Conservation (phyloP, 164 flowering plant species). For the Annona cherimola region DNA sequence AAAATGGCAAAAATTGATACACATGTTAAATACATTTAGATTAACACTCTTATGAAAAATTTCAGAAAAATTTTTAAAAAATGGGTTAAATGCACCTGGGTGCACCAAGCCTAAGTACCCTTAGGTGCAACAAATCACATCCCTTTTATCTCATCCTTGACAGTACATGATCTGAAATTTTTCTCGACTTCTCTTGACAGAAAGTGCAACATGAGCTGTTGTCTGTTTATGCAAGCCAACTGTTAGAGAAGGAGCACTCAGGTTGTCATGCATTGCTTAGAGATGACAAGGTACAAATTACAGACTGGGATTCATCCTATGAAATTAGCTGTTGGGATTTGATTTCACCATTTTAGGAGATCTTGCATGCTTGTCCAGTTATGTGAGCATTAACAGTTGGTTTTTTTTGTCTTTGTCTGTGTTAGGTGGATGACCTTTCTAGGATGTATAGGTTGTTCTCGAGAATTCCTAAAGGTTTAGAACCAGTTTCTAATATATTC, state of each 20-base stretch:
- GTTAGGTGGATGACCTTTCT: conserved; percentile 68
- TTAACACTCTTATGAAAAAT: no score
- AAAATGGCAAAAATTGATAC: no score
- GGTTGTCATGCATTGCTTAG: conserved; percentile 87
- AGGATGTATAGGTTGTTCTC: conserved; percentile 86
- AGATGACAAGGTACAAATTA: conserved; percentile 76
- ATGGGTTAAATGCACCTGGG: no score
- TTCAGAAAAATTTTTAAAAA: no score
- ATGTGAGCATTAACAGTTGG: background rate
- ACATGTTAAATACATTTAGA: no score
- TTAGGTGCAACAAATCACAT: no score
- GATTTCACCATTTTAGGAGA: background rate
- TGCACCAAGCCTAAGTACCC: no score
- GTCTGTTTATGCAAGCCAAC: conserved; percentile 48
- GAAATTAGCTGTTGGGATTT: background rate
- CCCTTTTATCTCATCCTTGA: no score
- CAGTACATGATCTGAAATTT: background rate
- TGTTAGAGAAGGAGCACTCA: conserved; percentile 90
- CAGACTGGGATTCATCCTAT: background rate
- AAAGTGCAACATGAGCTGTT: conserved; percentile 34
- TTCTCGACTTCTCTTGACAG: conserved; percentile 10
- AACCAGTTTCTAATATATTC: conserved; percentile 72
- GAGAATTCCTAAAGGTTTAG: conserved; percentile 67
- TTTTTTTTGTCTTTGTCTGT: background rate
- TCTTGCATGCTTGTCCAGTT: background rate